A percentile compares a stretch with the other conserved stretches of the same genome.
Evolutionary conservation across 164 flowering plant genomes (phyloP).

Genomic region (Aristolochia contorta): DNA sequence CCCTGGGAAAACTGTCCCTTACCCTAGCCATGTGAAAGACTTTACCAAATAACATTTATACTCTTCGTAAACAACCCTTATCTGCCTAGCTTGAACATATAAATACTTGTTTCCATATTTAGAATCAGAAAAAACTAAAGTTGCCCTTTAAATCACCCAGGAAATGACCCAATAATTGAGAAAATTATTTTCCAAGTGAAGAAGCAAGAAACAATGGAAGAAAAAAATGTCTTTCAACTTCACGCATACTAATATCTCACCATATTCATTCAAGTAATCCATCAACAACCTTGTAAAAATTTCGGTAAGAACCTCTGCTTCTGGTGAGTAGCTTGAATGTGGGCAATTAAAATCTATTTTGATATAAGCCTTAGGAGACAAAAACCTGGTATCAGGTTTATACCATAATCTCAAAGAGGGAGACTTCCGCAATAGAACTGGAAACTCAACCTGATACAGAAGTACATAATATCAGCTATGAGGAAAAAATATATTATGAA

Average conservation of each 20-base stretch:
- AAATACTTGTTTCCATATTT: too few relatives aligned
- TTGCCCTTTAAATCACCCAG: too few relatives aligned
- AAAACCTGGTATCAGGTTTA: conserved; percentile 81
- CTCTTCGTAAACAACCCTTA: too few relatives aligned
- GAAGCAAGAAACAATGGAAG: background rate
- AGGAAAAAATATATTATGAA: too few relatives aligned
- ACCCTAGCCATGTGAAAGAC: too few relatives aligned
- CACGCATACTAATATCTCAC: conserved; percentile 27
- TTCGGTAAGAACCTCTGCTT: conserved; percentile 64
- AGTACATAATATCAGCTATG: background rate
- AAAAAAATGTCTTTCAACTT: too few relatives aligned
- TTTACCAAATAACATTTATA: too few relatives aligned
- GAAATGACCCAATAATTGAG: background rate
- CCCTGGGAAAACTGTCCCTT: too few relatives aligned
- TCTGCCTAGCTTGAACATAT: too few relatives aligned
- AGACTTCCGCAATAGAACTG: conserved; percentile 60
- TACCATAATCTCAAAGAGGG: conserved; percentile 72
- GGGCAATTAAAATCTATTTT: conserved; percentile 86
- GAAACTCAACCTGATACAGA: conserved; percentile 42
- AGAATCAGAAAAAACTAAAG: too few relatives aligned
- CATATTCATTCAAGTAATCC: conserved; percentile 98
- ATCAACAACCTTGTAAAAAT: conserved; percentile 63
- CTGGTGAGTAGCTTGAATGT: conserved; percentile 59
- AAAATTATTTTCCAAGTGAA: background rate
- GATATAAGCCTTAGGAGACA: conserved; percentile 73